These are phyloP conservation scores for Phaeosphaeria sp. DNA, from an alignment of 2,329 filamentous ascomycete species.

Conservation along the genomic window DNA sequence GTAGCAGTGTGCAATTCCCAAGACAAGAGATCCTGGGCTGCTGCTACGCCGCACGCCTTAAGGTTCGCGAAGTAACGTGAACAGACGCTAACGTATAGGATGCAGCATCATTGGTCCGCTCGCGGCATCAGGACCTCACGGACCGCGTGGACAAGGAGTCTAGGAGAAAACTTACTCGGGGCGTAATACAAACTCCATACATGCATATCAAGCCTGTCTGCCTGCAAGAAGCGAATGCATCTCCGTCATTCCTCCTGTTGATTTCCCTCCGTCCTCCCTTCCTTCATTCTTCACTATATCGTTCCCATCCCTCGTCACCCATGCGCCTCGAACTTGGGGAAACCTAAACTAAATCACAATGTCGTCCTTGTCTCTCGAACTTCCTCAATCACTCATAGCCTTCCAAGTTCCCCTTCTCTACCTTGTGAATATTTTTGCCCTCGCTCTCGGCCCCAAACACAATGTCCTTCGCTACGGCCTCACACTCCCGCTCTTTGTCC, in stretches of 20 bases:
- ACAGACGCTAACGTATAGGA: neutral
- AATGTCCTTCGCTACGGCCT: conserved; percentile 12
- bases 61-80: neutral
- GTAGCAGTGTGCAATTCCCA: no score
- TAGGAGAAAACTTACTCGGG: no score
- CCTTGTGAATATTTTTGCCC: conserved; percentile 18
- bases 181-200: no score
- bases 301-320: no score
- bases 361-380: conserved; percentile 6
- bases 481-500: conserved; percentile 18
- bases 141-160: neutral
- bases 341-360: neutral
- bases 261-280: no score
- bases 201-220: no score
- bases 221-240: no score
- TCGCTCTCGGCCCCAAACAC: conserved; percentile 15
- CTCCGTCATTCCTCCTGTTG: no score
- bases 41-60: neutral
- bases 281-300: no score
- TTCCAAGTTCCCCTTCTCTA: conserved; percentile 23
- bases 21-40: neutral
- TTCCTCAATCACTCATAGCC: conserved; percentile 10
- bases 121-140: neutral
- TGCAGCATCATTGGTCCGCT: neutral
- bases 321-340: no score